A percentile compares a stretch with the other conserved stretches of the same genome.
Conservation (phyloP, 208 protist species). For the Leishmania mexicana region DNA sequence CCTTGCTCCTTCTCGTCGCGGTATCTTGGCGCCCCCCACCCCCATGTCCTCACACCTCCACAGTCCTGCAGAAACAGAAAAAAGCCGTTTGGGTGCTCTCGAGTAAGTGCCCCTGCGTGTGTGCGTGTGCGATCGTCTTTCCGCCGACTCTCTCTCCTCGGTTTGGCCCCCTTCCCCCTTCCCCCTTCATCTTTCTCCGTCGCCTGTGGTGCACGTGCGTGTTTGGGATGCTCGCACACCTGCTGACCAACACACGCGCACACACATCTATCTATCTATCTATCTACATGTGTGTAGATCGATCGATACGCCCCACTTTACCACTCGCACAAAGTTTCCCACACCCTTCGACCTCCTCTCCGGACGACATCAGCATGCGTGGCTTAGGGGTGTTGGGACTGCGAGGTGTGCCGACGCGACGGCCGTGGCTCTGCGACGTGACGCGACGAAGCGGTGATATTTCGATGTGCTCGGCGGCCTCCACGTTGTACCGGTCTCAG, state of each 20-base stretch:
- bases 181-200: background rate
- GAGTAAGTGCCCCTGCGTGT: background rate
- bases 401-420: background rate
- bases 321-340: background rate
- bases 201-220: too few species aligned
- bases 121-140: background rate
- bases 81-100: background rate
- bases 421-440: conserved; percentile 1
- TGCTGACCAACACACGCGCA: background rate
- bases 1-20: background rate
- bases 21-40: background rate
- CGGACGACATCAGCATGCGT: background rate
- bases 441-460: background rate
- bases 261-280: too few species aligned
- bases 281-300: background rate
- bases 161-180: background rate
- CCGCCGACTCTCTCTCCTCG: background rate
- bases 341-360: background rate
- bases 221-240: background rate
- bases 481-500: conserved; percentile 9
- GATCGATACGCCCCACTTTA: background rate
- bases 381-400: background rate
- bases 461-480: background rate
- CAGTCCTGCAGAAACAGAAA: background rate
- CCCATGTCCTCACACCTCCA: background rate